phyloP scores from a whole-genome alignment of 73 alveolate genomes.

The Tetrahymena borealis region DNA sequence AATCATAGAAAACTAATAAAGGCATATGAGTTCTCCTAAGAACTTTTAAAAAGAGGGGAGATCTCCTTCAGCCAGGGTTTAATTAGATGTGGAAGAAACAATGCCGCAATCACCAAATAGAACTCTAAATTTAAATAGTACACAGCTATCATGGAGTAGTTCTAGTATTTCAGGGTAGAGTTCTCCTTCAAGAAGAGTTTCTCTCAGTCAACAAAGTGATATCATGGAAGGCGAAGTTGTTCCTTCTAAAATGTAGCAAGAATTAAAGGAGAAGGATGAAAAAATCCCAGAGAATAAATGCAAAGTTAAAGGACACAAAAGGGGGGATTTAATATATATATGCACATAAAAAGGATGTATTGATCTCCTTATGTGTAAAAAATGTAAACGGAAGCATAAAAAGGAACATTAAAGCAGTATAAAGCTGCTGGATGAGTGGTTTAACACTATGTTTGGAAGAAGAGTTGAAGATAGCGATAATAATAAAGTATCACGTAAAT shows the following conservation, averaged over 20 bases:
- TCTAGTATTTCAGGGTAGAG: too few relatives aligned
- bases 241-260: neutral
- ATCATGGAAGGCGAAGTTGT: neutral
- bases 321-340: neutral
- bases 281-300: neutral
- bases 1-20: neutral
- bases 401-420: neutral
- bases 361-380: neutral
- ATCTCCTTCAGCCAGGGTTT: neutral
- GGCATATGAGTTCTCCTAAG: neutral
- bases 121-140: neutral
- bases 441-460: neutral
- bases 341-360: neutral
- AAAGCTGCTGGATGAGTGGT: neutral
- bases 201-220: neutral
- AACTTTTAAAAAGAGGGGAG: neutral
- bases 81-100: neutral
- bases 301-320: neutral
- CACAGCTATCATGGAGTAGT: too few relatives aligned
- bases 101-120: neutral
- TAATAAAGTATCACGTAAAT: neutral
- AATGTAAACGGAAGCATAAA: neutral
- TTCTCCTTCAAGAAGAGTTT: neutral
- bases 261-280: neutral
- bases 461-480: neutral